A percentile compares a stretch with the other conserved stretches of the same genome.
Conservation (phyloP, 495 filamentous ascomycete genomes). For the Friedmanniomyces endolithicus region DNA sequence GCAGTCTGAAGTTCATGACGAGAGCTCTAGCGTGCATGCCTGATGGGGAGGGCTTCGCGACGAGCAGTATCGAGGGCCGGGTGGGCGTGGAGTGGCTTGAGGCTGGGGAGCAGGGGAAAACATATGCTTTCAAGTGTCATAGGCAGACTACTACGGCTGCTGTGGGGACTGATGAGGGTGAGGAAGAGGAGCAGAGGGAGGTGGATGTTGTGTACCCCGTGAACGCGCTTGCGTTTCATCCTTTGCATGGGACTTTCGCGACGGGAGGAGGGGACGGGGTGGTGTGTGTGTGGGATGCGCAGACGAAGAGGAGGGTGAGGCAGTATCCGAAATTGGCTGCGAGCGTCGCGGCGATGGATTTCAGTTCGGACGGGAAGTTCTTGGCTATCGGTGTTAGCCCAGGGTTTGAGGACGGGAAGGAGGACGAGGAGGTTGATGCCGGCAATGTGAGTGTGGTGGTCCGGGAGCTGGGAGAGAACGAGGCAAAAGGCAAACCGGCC, state of each 20-base stretch:
- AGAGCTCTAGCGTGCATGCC: slow-evolving; percentile 94
- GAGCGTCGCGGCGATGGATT: slow-evolving; percentile 63
- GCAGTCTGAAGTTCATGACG: slow-evolving; percentile 88
- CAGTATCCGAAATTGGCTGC: slow-evolving; percentile 76
- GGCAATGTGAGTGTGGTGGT: slow-evolving; percentile 67
- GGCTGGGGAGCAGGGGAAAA: slow-evolving; percentile 67
- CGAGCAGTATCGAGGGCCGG: slow-evolving; percentile 77
- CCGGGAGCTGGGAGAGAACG: slow-evolving; percentile 68
- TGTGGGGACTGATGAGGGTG: background rate
- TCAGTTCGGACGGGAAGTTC: slow-evolving; percentile 67
- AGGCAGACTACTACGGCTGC: slow-evolving; percentile 41
- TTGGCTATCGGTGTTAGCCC: slow-evolving; percentile 76
- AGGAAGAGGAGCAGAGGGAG: slow-evolving; percentile 39
- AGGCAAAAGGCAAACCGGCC: slow-evolving; percentile 65
- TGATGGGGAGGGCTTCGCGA: slow-evolving; percentile 82
- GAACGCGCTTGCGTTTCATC: slow-evolving; percentile 87
- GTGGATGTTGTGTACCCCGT: slow-evolving; percentile 89
- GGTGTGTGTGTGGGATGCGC: slow-evolving; percentile 90
- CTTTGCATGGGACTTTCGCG: slow-evolving; percentile 80
- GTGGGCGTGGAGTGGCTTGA: slow-evolving; percentile 98
- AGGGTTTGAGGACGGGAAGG: slow-evolving; percentile 84
- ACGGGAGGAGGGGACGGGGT: slow-evolving; percentile 87
- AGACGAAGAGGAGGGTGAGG: slow-evolving; percentile 76
- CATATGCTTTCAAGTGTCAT: slow-evolving; percentile 99
- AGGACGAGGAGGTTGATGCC: slow-evolving; percentile 51